Evolutionary conservation across 2,329 filamentous ascomycete species (phyloP).

Genomic region (Dothistroma pini): DNA sequence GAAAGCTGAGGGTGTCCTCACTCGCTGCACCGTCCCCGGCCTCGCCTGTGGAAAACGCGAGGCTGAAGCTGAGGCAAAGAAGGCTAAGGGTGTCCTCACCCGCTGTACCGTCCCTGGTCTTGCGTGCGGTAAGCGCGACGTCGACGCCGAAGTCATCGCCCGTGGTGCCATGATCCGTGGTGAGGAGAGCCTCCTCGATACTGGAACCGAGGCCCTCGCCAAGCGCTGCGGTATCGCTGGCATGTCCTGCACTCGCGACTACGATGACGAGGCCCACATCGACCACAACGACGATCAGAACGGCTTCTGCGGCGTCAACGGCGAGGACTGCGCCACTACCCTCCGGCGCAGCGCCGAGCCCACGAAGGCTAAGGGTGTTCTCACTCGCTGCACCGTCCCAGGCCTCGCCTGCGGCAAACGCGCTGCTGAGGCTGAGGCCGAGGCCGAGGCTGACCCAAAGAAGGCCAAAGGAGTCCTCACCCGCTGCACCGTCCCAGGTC

Average conservation of each 20-base stretch:
- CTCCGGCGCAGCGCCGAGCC: background rate
- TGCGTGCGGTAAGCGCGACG: no score
- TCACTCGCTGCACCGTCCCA: slow-evolving; percentile 37
- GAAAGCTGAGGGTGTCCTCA: slow-evolving; percentile 7
- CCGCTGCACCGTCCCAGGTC: slow-evolving; percentile 41
- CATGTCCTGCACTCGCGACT: no score
- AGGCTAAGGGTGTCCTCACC: no score
- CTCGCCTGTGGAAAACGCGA: slow-evolving; percentile 44
- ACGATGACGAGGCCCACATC: no score
- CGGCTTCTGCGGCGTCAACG: no score
- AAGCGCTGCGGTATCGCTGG: no score
- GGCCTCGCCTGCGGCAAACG: slow-evolving; percentile 37
- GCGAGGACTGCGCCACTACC: no score
- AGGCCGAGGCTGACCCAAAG: slow-evolving; percentile 29
- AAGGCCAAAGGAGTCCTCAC: slow-evolving; percentile 20
- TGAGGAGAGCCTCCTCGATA: no score
- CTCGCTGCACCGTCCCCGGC: slow-evolving; percentile 40
- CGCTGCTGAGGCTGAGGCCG: slow-evolving; percentile 28
- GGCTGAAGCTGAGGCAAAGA: slow-evolving; percentile 28
- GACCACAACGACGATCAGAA: no score
- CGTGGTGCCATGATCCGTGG: no score
- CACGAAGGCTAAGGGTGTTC: background rate
- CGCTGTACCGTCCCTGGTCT: slow-evolving; percentile 28
- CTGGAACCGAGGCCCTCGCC: no score
- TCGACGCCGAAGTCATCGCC: no score